Evolutionary conservation across 1,284 basidiomycete species (phyloP).

Genomic region (Moesziomyces globuligerus): DNA sequence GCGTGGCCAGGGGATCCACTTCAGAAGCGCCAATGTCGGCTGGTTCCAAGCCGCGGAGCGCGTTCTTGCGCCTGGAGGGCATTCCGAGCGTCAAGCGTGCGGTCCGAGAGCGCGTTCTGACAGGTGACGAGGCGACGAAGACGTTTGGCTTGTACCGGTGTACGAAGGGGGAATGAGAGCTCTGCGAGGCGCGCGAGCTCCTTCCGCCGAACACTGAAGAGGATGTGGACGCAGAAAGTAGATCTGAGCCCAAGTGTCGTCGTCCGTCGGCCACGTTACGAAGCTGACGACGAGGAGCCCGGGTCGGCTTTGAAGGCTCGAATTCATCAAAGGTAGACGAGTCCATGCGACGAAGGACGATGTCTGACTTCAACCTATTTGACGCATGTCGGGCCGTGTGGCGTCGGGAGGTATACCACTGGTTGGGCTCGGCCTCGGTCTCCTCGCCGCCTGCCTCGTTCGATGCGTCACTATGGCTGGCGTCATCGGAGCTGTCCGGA

Average conservation of each 20-base stretch:
- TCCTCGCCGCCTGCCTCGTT: conserved; percentile 57
- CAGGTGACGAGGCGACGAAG: conserved; percentile 51
- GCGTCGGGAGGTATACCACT: conserved; percentile 1
- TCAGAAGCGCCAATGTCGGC: conserved; percentile 17
- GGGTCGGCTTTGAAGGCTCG: conserved; percentile 24
- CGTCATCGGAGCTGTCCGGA: conserved; percentile 15
- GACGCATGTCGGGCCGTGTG: neutral
- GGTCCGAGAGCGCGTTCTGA: conserved; percentile 42
- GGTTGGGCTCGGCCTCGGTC: conserved; percentile 52
- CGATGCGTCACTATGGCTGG: conserved; percentile 28
- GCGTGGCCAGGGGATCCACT: conserved; percentile 31
- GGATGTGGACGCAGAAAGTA: conserved; percentile 33
- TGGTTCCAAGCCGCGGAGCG: conserved; percentile 6
- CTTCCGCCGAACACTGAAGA: conserved; percentile 42
- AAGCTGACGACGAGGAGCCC: conserved; percentile 22
- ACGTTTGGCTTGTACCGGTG: conserved; percentile 26
- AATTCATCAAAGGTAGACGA: conserved; percentile 42
- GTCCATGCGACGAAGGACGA: conserved; percentile 39
- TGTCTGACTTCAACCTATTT: neutral
- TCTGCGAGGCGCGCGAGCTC: conserved; percentile 38
- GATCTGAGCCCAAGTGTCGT: conserved; percentile 29
- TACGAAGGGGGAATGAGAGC: conserved; percentile 27
- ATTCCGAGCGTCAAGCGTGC: conserved; percentile 19
- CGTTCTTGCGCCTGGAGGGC: conserved; percentile 18
- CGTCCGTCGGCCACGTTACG: conserved; percentile 23